A percentile compares a stretch with the other conserved stretches of the same genome.
Conservation (phyloP, 2,329 filamentous ascomycete species). For the Phaeophleospora eucalypticola region DNA sequence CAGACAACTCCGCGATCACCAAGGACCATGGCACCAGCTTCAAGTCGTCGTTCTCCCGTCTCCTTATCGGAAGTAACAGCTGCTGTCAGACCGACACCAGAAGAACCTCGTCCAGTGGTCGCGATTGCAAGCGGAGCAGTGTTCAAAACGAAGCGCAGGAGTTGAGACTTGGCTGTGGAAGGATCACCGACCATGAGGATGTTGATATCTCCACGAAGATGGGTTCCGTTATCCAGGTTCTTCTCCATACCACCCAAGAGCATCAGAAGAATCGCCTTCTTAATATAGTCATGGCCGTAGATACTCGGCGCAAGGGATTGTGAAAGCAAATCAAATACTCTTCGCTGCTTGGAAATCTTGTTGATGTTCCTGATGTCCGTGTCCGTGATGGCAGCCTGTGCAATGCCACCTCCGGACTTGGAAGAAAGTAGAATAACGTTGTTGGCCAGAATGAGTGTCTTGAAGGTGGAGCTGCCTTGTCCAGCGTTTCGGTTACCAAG, state of each 20-base stretch:
- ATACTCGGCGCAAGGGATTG: slow-evolving; percentile 96
- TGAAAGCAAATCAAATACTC: slow-evolving; percentile 85
- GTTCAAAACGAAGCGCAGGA: slow-evolving; percentile 93
- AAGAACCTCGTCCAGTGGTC: slow-evolving; percentile 90
- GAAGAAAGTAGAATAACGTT: slow-evolving; percentile 92
- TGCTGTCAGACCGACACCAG: slow-evolving; percentile 93
- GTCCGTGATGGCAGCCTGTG: slow-evolving; percentile 87
- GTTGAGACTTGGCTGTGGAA: slow-evolving; percentile 96
- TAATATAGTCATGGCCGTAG: slow-evolving; percentile 94
- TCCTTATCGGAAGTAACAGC: slow-evolving; percentile 97
- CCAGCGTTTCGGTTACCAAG: slow-evolving; percentile 91
- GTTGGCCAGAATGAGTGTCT: slow-evolving; percentile 89
- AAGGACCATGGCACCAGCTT: slow-evolving; percentile 98
- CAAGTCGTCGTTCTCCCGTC: slow-evolving; percentile 87
- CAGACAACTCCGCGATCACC: slow-evolving; percentile 95
- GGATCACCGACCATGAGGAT: slow-evolving; percentile 99
- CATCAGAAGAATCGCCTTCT: slow-evolving; percentile 95
- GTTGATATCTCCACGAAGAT: slow-evolving; percentile 97
- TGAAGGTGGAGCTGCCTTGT: slow-evolving; percentile 87
- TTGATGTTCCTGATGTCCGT: slow-evolving; percentile 98
- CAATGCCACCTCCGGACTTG: slow-evolving; percentile 91
- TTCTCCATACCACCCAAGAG: slow-evolving; percentile 95
- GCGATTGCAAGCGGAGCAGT: slow-evolving; percentile 95
- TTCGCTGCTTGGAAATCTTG: slow-evolving; percentile 90
- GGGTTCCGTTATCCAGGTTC: slow-evolving; percentile 95